Evolutionary conservation across 2,329 filamentous ascomycete genomes (phyloP), one percentile per base, ranked within the genome.

Genomic region (Aspergillus bombycis): DNA sequence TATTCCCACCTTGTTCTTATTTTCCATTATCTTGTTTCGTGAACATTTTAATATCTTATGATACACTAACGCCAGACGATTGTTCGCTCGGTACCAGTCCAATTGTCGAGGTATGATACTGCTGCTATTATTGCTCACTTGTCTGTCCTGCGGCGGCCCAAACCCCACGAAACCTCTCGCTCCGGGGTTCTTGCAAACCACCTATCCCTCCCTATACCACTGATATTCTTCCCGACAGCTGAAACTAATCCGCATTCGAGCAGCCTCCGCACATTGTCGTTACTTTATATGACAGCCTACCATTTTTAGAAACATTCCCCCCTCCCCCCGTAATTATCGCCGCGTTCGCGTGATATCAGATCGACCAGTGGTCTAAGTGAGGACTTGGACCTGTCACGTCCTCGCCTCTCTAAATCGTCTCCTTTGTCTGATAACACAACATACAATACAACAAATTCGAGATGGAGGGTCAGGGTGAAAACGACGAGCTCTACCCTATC

Each of bases 401-500:
- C 63, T 67, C 59, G 65, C 65, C 71, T 72, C 70, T 69, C 68
- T 66, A 55, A 55, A 65, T 71, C 60, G 46, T 66, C 64, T 61
- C 67, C 68, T 62, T 67, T 53, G 62, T 60, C 68, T 38, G 68
- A 70, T 66, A 70, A 54, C 65, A 66, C 60, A 62, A 61, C 52
- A 60, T 21, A 53, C 23, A 57, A 68, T 65, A 65, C 57, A 70
- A 62, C 62, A 65, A 74, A 75, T 79, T 82, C 87, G 86, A 81
- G 80, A 98, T 98, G 94, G 93, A 97, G 84, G 91, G 90, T 83
- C 87, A 90, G 80, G 92, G 90, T 82, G 89, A 94, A 85, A 96
- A 91, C 81, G 95, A 99, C 84, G 96, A 98, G 89, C 93, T 99
- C 77, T 99, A 98, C 82, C 95, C 95, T 80, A 99, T 99, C 85